Base-by-base conservation (phyloP, 148 eudicot species). In the Dianthus caryophyllus region DNA sequence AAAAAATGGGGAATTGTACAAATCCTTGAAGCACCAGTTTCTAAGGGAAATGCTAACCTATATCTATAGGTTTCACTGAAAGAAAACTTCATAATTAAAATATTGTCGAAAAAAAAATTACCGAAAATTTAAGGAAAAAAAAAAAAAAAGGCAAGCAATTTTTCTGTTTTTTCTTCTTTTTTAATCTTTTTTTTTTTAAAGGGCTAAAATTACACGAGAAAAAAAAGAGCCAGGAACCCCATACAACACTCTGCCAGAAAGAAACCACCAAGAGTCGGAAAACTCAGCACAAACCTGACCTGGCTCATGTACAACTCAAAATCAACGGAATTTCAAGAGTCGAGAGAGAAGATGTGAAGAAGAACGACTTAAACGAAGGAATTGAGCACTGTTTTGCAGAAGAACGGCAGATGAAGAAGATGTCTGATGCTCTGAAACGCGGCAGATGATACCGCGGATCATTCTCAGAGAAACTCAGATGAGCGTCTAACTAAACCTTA, bases 1-100 rank as follows among this genome's bases (percentile, higher is more conserved):
- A 69, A 70, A 74, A 75, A 29, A 60, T 64, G 78, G 78, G 78
- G 61, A 50, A 70, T 75, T 75, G 73, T 66, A 70, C 69, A 65
- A 75, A 70, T 70, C 55, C 74, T 57, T 75, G 66, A 50, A 75
- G 71, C 44, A 74, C 61, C 67, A 27, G 41, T 21, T 44, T 66
- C 68, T 64, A 69, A 68, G 47, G 69, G 50, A 54, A 75, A 68
- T 68, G 67, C 58, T 68, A 54, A 63, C 54, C 69, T 69, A 69
- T 43, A 64, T 21, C 65, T 75, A 61, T 69, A 69, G 50, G 63
- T 53, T 52, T 55, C 77, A 74, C 73, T 55, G 50, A 69, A 33
- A 41, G 24, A 41, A 58, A 33, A 57, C 21, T 27, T 65, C 29
- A 36, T 31, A 11, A 14, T 5, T n/a, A 55, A 49, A 60, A n/a